phyloP scores from a whole-genome alignment of 768 basidiomycete species.

The Floccularia luteovirens region DNA sequence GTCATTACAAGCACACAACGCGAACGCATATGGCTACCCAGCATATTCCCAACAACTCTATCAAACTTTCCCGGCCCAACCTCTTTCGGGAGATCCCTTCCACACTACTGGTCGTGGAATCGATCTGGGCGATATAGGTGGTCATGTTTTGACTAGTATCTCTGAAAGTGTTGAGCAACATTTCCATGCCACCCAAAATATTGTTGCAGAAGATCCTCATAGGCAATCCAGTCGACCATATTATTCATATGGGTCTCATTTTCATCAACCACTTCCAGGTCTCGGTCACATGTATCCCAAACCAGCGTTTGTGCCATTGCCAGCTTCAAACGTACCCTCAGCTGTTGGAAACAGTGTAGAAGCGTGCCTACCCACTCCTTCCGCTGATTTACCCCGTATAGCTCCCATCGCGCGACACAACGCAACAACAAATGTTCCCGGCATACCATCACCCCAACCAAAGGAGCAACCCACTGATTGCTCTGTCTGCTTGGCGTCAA shows the following conservation, averaged over 20 bases:
- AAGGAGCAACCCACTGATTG: conserved; percentile 30
- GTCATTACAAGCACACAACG: conserved; percentile 19
- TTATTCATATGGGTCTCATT: neutral
- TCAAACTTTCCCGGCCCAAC: conserved; percentile 17
- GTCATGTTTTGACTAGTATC: conserved; percentile 24
- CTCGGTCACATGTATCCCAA: conserved; percentile 6
- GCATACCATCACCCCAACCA: conserved; percentile 6
- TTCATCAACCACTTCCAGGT: conserved; percentile 7
- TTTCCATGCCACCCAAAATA: conserved; percentile 27
- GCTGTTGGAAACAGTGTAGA: neutral
- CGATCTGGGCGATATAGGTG: conserved; percentile 12
- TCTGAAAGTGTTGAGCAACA: conserved; percentile 34
- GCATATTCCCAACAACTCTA: conserved; percentile 19
- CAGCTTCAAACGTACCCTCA: conserved; percentile 1
- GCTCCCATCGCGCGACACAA: neutral
- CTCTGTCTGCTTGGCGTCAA: conserved; percentile 52
- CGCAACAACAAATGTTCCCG: conserved; percentile 2
- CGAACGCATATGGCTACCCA: conserved; percentile 27
- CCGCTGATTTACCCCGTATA: no score
- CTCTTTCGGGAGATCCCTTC: conserved; percentile 34
- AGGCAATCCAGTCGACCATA: neutral
- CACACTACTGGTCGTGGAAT: conserved; percentile 15
- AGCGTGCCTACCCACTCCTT: no score
- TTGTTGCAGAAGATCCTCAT: neutral
- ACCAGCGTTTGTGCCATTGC: conserved; percentile 9